Percentiles rank a stretch among this genome's conserved stretches.
Conservation (phyloP, 305 asterid genomes). For the Andrographis paniculata region DNA sequence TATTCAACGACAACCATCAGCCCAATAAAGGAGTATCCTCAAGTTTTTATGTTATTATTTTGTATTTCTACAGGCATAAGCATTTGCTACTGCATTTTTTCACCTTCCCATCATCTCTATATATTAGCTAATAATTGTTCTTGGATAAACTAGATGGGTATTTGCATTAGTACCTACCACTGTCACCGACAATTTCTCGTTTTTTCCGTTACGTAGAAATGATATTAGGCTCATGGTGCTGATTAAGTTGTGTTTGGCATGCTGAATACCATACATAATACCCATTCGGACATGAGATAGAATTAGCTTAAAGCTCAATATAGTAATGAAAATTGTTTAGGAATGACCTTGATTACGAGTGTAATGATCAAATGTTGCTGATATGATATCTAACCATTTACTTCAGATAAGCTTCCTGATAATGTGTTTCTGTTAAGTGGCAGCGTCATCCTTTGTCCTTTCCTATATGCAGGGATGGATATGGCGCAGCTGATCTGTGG, state of each 20-base stretch:
- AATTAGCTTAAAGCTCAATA: neutral
- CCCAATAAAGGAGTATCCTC: no score
- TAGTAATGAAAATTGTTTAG: neutral
- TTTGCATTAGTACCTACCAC: neutral
- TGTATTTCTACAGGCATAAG: no score
- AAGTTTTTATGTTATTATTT: no score
- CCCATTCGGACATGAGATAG: neutral
- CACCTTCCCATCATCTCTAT: no score
- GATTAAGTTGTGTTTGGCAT: neutral
- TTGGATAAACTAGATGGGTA: no score
- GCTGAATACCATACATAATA: neutral
- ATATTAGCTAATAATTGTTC: no score
- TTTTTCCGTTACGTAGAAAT: neutral
- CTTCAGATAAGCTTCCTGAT: no score
- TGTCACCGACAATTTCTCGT: neutral
- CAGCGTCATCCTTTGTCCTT: neutral
- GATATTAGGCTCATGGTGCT: no score
- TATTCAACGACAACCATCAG: no score
- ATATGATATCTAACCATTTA: neutral
- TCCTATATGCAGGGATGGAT: conserved; percentile 52
- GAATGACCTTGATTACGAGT: neutral
- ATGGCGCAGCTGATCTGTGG: conserved; percentile 87
- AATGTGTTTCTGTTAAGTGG: neutral
- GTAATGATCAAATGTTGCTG: neutral
- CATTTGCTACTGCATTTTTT: no score